Evolutionary conservation across 768 basidiomycete species (phyloP), one percentile per base, ranked within the genome.

Genomic region (Boletus bicolor): DNA sequence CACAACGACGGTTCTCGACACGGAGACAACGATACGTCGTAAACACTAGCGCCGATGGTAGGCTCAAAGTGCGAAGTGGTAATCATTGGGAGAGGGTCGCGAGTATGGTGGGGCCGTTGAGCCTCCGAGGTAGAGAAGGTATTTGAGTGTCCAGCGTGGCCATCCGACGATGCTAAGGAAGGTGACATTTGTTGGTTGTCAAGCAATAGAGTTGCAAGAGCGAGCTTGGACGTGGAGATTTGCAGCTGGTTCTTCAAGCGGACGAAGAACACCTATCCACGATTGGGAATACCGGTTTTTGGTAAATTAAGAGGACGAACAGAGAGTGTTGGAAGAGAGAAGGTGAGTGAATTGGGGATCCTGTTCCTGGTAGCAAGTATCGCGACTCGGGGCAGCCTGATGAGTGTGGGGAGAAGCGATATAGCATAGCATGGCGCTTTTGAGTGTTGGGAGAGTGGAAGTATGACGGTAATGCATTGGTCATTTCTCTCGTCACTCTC

Each of bases 111-210:
- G 43, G 49, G 48, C 2, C 21, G 37, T 24, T 48, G 49, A 10
- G 15, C n/a, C 21, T 45, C 43, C 2, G 49, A 47, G 3, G 49
- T 10, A 26, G 60, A 26, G 49, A 41, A n/a, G 17, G 62, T 71
- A 71, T 71, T 71, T 71, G 70, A 71, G 63, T 26, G 53, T 6
- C 28, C 42, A 39, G 12, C 14, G 44, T 41, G 47, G 47, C 17
- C 21, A 9, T 54, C 52, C 12, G 53, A 42, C 12, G 56, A 49
- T 47, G 44, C 70, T 34, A 57, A 60, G 60, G 67, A 68, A 69
- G 71, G 65, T 8, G 68, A 57, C 64, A 72, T 70, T 61, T 64
- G 64, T 59, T 73, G 69, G 70, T 73, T 26, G 68, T 68, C 68
- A 72, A 43, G 69, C 49, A 61, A 38, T 60, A 54, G 64, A 60